Evolutionary conservation across 1,139 yeast genomes (phyloP), one percentile per base, ranked within the genome.

Genomic region (Zygosaccharomyces sapae): DNA sequence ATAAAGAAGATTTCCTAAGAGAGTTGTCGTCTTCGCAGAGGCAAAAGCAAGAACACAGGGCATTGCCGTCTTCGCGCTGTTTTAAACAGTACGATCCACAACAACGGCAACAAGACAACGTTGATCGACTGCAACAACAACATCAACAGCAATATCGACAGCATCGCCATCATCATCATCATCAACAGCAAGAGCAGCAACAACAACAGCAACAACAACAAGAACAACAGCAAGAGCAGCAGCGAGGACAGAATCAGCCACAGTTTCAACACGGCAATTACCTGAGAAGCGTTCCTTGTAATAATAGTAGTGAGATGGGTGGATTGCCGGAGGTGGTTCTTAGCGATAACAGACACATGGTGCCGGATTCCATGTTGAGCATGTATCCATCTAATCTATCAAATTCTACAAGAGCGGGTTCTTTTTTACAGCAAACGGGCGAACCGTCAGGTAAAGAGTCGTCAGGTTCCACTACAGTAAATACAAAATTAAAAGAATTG

Each of bases 271-370:
- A 31, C 13, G 18, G 8, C 8, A 31, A 12, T 31, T 31, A 8
- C 47, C 38, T 42, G 51, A 25, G 52, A 61, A 12, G 47, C 52
- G 5, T 53, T 60, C 6, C 49, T 50, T 40, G 58, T 56, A 18
- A 70, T 66, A 22, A 68, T 18, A 38, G 20, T 22, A 22, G 41
- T 8, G 41, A 38, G 22, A 33, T 24, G 18, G 40, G 33, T 33
- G 61, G 73, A 29, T 75, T 80, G 18, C 90, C 92, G 1, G 96
- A 88, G 61, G 97, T 90, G 18, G 83, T 86, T 2, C 72, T 90
- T 38, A 89, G 87, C 63, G 97, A 89, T 62, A 89, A 89, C 65
- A 82, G 79, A 54, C 97, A 89, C 64, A 89, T 89, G 46, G 82
- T 89, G 38, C 96, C 97, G 0, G 85, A 82, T 52, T 79, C 87